Evolutionary conservation across 2,329 filamentous ascomycete species (phyloP).

Genomic region (Trichoderma pleuroti): DNA sequence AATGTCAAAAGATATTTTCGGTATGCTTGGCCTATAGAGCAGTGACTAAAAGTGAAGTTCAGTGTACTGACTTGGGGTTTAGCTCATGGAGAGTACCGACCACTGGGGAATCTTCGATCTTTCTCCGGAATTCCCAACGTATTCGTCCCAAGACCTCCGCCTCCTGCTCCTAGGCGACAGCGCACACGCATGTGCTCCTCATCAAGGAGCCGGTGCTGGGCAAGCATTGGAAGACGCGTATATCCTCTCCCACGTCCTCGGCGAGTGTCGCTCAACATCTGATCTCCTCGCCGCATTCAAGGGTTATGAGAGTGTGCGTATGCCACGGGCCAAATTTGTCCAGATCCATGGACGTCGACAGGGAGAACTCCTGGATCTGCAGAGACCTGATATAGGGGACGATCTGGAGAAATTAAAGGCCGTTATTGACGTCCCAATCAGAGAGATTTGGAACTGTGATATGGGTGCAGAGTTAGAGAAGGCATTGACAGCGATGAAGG

Average conservation of each 20-base stretch:
- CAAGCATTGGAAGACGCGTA: constrained; percentile 39
- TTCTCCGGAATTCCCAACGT: constrained; percentile 17
- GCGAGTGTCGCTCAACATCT: not conserved
- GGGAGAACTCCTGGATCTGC: constrained; percentile 18
- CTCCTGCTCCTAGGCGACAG: constrained; percentile 45
- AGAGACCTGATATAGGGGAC: constrained; percentile 6
- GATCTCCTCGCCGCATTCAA: constrained; percentile 17
- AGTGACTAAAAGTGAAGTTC: not conserved
- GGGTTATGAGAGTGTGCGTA: constrained; percentile 20
- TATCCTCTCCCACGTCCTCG: constrained; percentile 23
- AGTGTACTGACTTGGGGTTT: not conserved
- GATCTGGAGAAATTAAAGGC: constrained; percentile 17
- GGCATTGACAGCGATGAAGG: not conserved
- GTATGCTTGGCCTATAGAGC: not conserved
- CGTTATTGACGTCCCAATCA: constrained; percentile 4
- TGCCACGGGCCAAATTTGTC: constrained; percentile 20
- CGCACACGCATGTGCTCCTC: constrained; percentile 46
- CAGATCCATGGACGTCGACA: constrained; percentile 20
- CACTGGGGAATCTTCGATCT: constrained; percentile 22
- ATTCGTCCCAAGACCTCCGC: constrained; percentile 25
- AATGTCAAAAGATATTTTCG: constrained; percentile 14
- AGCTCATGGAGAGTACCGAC: constrained; percentile 18
- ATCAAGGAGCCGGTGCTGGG: constrained; percentile 42
- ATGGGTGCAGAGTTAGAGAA: not conserved
- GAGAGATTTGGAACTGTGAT: constrained; percentile 13